Percentiles rank a stretch among this genome's conserved stretches.
These are phyloP conservation scores for Zygoascus flipseniorum DNA, from an alignment of 805 yeast species.

Conservation along the genomic window DNA sequence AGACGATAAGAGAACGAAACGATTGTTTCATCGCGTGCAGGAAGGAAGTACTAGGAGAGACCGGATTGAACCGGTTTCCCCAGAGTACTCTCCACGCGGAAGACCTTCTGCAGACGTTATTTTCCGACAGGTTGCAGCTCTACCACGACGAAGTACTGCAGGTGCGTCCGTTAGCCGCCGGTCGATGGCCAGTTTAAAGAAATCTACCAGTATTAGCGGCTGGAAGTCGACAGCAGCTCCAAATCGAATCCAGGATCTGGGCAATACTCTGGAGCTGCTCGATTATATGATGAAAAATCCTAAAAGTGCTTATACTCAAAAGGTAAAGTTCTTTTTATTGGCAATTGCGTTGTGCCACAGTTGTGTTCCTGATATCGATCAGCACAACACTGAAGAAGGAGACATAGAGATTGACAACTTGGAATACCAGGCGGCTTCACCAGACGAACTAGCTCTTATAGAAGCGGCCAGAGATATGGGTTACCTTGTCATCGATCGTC, in stretches of 20 bases:
- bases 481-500: slow-evolving; percentile 66
- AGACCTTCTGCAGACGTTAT: slow-evolving; percentile 17
- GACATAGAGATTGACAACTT: slow-evolving; percentile 42
- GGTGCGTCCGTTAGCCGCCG: background rate
- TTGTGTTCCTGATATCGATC: slow-evolving; percentile 54
- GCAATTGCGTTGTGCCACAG: slow-evolving; percentile 84
- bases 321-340: slow-evolving; percentile 70
- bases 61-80: background rate
- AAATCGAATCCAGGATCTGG: slow-evolving; percentile 32
- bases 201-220: slow-evolving; percentile 8
- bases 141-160: slow-evolving; percentile 17
- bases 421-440: slow-evolving; percentile 88
- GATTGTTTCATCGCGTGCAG: background rate
- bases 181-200: slow-evolving; percentile 24
- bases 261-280: slow-evolving; percentile 59
- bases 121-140: slow-evolving; percentile 18
- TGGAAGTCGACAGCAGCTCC: slow-evolving; percentile 49
- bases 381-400: slow-evolving; percentile 19
- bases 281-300: slow-evolving; percentile 67
- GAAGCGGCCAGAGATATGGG: slow-evolving; percentile 96
- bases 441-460: slow-evolving; percentile 91
- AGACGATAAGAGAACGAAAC: background rate
- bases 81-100: background rate
- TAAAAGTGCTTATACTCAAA: slow-evolving; percentile 54
- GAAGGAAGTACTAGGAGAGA: background rate